Base-by-base conservation (phyloP, 768 basidiomycete genomes). In the Tylopilus plumbeoviolaceoides region DNA sequence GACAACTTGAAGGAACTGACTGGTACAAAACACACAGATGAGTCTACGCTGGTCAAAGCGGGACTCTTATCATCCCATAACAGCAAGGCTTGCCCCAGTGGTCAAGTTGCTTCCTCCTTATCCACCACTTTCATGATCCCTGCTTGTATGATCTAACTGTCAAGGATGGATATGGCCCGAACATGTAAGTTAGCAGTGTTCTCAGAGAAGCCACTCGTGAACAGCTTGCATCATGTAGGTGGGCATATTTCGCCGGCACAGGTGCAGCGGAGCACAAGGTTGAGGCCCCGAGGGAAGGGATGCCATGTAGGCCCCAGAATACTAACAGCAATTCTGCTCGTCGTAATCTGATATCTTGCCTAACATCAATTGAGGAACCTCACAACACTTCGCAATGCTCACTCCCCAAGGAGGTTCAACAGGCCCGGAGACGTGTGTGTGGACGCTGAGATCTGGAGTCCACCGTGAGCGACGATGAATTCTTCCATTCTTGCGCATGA, bases 301-400 rank as follows among this genome's bases (percentile, higher is more conserved):
- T 57, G 45, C 55, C 48, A 38, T 36, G 59, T 60, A 49, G 8
- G 54, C 3, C 7, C 33, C 2, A 15, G 12, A 15, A 33, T 33
- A 30, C 14, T 14, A 15, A 30, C 8, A 4, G 8, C 14, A 15
- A 33, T 33, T 33, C 30, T 33, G 14, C 31, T 33, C 31, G 33
- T 33, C 8, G 27, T 48, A 30, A 10, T 36, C 18, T 60, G 15
- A 61, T 15, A 2, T 40, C 0, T 50, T 20, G 18, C n/a, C 3
- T 40, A 60, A 59, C 55, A 1, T 57, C 59, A 7, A 1, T 60
- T 23, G 59, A 60, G 43, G 59, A 61, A 38, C 23, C 59, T 17
- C 59, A 60, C 6, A 60, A 60, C 48, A 48, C 30, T 11, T 20
- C 18, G n/a, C n/a, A 28, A 30, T 15, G 25, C 45, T 55, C 7